phyloP scores from a whole-genome alignment of 2,329 filamentous ascomycete species.

The Arthrinium puccinioides region DNA sequence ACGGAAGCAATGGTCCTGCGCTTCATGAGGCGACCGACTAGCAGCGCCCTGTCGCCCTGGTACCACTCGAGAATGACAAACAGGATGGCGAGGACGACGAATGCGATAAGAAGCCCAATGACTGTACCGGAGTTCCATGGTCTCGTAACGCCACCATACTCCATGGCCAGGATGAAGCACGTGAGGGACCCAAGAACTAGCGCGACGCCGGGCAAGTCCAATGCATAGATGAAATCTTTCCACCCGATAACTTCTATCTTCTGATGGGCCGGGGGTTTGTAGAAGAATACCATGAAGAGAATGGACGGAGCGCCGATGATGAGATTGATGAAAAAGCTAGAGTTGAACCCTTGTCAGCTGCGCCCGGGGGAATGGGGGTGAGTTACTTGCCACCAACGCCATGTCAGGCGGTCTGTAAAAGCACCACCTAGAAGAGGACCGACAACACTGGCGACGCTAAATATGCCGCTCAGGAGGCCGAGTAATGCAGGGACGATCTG shows the following conservation, averaged over 20 bases:
- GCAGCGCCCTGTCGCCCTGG: conserved; percentile 25
- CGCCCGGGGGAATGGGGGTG: background rate
- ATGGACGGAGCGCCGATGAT: conserved; percentile 10
- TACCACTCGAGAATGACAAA: conserved; percentile 31
- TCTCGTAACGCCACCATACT: conserved; percentile 22
- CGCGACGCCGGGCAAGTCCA: conserved; percentile 16
- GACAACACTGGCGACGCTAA: conserved; percentile 24
- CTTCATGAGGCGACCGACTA: conserved; percentile 28
- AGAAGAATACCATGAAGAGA: conserved; percentile 15
- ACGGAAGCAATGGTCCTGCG: conserved; percentile 24
- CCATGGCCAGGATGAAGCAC: conserved; percentile 24
- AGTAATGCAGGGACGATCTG: conserved; percentile 28
- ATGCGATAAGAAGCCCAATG: conserved; percentile 32
- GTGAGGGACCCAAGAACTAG: conserved; percentile 14
- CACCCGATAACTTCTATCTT: conserved; percentile 2
- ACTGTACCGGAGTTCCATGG: conserved; percentile 7
- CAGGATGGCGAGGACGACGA: conserved; percentile 25
- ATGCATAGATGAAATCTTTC: conserved; percentile 12
- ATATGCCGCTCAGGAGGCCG: conserved; percentile 28
- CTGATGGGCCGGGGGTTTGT: conserved; percentile 14
- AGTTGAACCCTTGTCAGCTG: background rate
- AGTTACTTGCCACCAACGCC: conserved; percentile 14
- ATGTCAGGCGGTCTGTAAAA: conserved; percentile 18
- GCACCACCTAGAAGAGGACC: conserved; percentile 19
- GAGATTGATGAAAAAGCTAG: conserved; percentile 16